These are phyloP conservation scores for Pseudoneurospora amorphoporcata DNA, from an alignment of 495 filamentous ascomycete species.

Conservation along the genomic window DNA sequence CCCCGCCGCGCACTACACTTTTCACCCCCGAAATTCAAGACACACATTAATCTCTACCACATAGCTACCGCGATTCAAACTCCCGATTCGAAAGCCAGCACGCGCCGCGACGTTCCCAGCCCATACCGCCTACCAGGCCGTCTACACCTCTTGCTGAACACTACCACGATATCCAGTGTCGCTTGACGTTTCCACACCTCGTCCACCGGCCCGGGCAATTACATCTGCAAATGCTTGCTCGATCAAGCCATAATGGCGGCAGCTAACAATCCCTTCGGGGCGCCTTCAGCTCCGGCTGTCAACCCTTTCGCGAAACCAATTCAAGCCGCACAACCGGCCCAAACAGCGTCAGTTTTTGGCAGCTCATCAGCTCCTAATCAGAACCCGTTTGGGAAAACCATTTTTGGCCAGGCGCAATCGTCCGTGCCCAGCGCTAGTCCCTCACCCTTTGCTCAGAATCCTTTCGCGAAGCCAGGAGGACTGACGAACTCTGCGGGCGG, in stretches of 20 bases:
- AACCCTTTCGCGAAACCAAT: slow-evolving; percentile 8
- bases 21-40: neutral
- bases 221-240: slow-evolving; percentile 12
- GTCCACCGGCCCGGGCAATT: neutral
- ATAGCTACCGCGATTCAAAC: neutral
- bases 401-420: neutral
- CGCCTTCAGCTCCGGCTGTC: slow-evolving; percentile 3
- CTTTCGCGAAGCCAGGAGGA: neutral
- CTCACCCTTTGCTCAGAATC: neutral
- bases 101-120: neutral
- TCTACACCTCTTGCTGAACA: neutral
- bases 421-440: neutral
- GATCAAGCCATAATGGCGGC: slow-evolving; percentile 14
- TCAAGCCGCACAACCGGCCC: neutral
- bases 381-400: neutral
- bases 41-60: neutral
- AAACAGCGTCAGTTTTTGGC: slow-evolving; percentile 3
- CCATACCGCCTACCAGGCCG: neutral
- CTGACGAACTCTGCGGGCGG: neutral
- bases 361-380: neutral
- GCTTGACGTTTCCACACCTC: neutral
- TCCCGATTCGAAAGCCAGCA: neutral
- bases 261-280: slow-evolving; percentile 21
- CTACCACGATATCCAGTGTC: neutral
- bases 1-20: neutral